Evolutionary conservation across 352 stramenopile genomes (phyloP), one percentile per base, ranked within the genome.

Genomic region (Globisporangium camurandrum): DNA sequence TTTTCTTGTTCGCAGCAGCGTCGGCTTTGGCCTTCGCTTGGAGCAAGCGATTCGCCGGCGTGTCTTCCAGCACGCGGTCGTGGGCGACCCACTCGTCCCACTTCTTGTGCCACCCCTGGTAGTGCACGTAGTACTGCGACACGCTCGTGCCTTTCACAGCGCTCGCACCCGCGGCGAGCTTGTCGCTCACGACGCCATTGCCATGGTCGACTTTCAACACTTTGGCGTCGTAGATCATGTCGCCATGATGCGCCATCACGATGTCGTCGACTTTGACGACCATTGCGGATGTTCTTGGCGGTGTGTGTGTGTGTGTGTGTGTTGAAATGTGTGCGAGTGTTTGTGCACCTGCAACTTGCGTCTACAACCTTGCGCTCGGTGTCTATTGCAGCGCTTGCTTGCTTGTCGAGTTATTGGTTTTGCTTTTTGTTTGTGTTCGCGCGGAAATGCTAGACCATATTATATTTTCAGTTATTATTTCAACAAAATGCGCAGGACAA

Each of bases 31-130:
- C 61, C 37, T 86, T 58, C 51, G 75, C 56, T 61, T 92, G 80
- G 38, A 86, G 48, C 44, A 51, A 33, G 26, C 76, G 76, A 38
- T 78, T 87, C 20, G 63, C 65, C 0, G 67, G 45, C 48, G 67
- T 92, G 61, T 78, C 81, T 30, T 86, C 71, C n/a, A 91, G 56
- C 46, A 92, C 68, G 52, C 80, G 81, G 57, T 78, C 65, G 37
- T 82, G 53, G 5, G 69, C 53, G 24, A 95, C 84, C 86, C 86
- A 96, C 46, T 94, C 88, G 64, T 96, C 86, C 86, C 86, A 96
- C 36, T 94, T 93, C 61, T 88, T 94, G 66, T 88, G 74, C 86
- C 86, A 96, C 34, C 83, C 83, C 43, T 90, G 80, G 75, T 95
- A 96, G 64, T 96, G 86, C 49, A 96, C 66, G 54, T 93, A 96